Evolutionary conservation across 2,329 filamentous ascomycete species (phyloP).

Genomic region (Cucurbitaria berberidis): DNA sequence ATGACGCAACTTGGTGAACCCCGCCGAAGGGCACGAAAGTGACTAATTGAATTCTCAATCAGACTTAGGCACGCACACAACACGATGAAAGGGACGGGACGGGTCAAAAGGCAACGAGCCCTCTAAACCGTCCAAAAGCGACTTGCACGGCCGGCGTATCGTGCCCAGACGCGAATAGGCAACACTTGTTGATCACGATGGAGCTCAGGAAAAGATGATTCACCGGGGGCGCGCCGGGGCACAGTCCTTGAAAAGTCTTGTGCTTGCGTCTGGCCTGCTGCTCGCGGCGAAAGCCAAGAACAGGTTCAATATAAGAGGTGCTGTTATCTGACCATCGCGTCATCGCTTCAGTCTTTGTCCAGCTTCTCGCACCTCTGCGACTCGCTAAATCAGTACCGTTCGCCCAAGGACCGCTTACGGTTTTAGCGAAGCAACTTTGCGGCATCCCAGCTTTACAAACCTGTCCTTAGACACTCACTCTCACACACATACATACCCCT

Average conservation of each 20-base stretch:
- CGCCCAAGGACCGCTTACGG: slow-evolving; percentile 1
- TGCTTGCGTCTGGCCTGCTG: slow-evolving; percentile 19
- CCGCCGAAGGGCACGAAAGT: slow-evolving; percentile 28
- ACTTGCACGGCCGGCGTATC: slow-evolving; percentile 27
- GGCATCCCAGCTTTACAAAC: neutral
- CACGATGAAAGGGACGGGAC: slow-evolving; percentile 13
- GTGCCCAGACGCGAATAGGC: slow-evolving; percentile 32
- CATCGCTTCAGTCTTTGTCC: slow-evolving; percentile 19
- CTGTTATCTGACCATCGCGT: slow-evolving; percentile 18
- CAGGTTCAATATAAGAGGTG: slow-evolving; percentile 16
- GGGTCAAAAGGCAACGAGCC: slow-evolving; percentile 13
- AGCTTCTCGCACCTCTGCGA: slow-evolving; percentile 10
- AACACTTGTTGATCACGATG: slow-evolving; percentile 32
- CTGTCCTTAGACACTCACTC: neutral
- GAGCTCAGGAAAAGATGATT: slow-evolving; percentile 27
- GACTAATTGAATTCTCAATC: slow-evolving; percentile 34
- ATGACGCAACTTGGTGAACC: slow-evolving; percentile 8
- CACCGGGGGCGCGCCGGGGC: slow-evolving; percentile 12
- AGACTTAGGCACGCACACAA: slow-evolving; percentile 27
- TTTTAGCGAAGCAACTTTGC: slow-evolving; percentile 1
- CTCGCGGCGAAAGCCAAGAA: slow-evolving; percentile 22
- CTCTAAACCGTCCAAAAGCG: slow-evolving; percentile 13
- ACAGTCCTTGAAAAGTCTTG: slow-evolving; percentile 13
- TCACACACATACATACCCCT: neutral
- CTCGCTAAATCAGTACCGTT: slow-evolving; percentile 7